A percentile compares a stretch with the other conserved stretches of the same genome.
Evolutionary conservation across 2,329 filamentous ascomycete genomes (phyloP).

Genomic region (Phialocephala subalpina): DNA sequence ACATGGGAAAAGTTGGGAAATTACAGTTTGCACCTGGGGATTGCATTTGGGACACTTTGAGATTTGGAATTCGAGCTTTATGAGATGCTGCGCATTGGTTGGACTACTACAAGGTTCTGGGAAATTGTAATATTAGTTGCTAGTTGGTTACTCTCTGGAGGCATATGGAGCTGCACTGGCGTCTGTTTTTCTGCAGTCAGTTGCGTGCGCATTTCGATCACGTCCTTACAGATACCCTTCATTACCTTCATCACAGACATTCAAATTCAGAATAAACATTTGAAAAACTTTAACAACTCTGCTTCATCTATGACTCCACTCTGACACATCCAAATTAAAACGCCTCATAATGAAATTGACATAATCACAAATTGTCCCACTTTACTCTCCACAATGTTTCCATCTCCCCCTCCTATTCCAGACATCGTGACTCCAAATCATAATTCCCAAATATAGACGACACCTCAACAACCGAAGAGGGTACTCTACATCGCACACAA

Average conservation of each 20-base stretch:
- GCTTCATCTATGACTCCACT: not conserved
- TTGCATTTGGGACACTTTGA: not conserved
- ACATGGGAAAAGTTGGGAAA: slow-evolving; percentile 1
- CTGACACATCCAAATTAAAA: not conserved
- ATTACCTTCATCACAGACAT: not conserved
- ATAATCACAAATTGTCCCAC: not conserved
- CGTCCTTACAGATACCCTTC: slow-evolving; percentile 10
- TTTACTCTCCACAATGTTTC: not conserved
- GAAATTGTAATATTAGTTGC: slow-evolving; percentile 1
- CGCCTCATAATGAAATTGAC: slow-evolving; percentile 5
- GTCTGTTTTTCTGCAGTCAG: slow-evolving; percentile 5
- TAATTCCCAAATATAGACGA: not conserved
- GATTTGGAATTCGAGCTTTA: not conserved
- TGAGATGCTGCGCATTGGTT: slow-evolving; percentile 9
- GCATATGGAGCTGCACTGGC: slow-evolving; percentile 5
- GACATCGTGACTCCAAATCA: not conserved
- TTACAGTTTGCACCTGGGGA: slow-evolving; percentile 7
- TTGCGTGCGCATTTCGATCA: slow-evolving; percentile 7
- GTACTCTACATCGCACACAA: not conserved
- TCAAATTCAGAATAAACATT: slow-evolving; percentile 9
- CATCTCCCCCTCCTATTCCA: not conserved
- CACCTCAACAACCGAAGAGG: not conserved
- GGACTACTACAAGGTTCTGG: not conserved
- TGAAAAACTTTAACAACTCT: not conserved
- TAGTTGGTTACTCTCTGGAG: slow-evolving; percentile 3